phyloP scores from a whole-genome alignment of 192 early-diverging fungal genomes.

The Backusella tarrabulga region DNA sequence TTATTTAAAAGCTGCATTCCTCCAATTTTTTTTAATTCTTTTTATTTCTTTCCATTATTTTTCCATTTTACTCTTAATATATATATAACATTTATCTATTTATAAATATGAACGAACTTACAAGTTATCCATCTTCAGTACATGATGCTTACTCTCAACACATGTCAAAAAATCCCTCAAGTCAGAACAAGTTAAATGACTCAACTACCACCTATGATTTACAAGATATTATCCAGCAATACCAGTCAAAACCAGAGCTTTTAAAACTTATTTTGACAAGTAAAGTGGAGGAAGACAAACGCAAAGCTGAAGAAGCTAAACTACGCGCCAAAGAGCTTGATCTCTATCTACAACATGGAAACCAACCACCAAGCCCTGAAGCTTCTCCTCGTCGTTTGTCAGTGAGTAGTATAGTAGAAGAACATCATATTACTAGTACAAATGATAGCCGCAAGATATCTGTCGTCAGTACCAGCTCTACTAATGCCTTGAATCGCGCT shows the following conservation, averaged over 20 bases:
- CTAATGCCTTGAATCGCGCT: background rate
- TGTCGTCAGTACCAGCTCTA: background rate
- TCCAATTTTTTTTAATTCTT: background rate
- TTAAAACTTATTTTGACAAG: constrained; percentile 53
- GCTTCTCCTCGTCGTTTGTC: background rate
- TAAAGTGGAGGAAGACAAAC: constrained; percentile 59
- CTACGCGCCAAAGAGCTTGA: constrained; percentile 50
- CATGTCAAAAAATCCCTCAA: background rate
- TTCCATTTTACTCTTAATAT: background rate
- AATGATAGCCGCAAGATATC: background rate
- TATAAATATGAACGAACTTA: background rate
- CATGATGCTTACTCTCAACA: background rate
- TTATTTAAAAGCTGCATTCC: background rate
- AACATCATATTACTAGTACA: background rate
- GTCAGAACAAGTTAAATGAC: background rate
- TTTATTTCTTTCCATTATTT: background rate
- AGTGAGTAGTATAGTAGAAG: background rate
- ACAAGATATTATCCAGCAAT: constrained; percentile 51
- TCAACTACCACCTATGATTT: constrained; percentile 41
- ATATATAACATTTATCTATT: background rate
- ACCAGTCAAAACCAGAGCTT: constrained; percentile 48
- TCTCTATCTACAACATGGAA: constrained; percentile 36
- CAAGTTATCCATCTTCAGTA: background rate
- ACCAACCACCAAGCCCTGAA: constrained; percentile 5
- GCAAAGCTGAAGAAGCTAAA: constrained; percentile 55